Conservation (phyloP, 257 asterid species). For the Solanum ossicruentum region DNA sequence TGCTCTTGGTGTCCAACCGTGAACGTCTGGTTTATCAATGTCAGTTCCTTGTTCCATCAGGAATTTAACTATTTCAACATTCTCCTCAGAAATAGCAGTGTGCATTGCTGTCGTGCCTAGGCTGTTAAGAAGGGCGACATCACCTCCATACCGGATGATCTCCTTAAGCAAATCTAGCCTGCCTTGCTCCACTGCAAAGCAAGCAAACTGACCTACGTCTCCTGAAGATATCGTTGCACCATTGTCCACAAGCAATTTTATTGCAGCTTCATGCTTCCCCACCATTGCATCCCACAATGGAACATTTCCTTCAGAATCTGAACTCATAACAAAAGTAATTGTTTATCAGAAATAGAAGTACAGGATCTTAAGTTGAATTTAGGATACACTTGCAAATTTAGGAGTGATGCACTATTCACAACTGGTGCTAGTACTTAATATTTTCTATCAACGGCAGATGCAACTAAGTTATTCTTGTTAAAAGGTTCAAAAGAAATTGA, state of each 20-base stretch:
- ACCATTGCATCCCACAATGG: constrained; percentile 74
- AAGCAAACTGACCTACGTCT: constrained; percentile 51
- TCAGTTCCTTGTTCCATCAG: constrained; percentile 52
- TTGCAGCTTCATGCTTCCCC: constrained; percentile 34
- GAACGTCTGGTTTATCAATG: constrained; percentile 40
- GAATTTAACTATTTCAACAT: constrained; percentile 44
- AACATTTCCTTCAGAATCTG: constrained; percentile 52
- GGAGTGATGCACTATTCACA: neutral
- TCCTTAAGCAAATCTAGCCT: constrained; percentile 43
- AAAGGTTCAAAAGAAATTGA: neutral
- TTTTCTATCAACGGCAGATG: neutral
- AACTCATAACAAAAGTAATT: neutral
- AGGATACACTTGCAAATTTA: neutral
- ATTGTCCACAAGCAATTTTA: constrained; percentile 38
- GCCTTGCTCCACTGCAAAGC: constrained; percentile 52
- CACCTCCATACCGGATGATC: constrained; percentile 44
- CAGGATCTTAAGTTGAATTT: neutral
- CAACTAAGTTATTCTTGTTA: neutral
- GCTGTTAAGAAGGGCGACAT: constrained; percentile 33
- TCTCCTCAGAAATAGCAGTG: constrained; percentile 51
- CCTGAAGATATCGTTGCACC: constrained; percentile 53
- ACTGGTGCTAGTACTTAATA: neutral
- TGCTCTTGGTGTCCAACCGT: constrained; percentile 62
- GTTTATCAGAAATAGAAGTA: neutral
- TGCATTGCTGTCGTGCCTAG: constrained; percentile 64